A percentile compares a stretch with the other conserved stretches of the same genome.
phyloP scores from a whole-genome alignment of 2,329 filamentous ascomycete species.

The Aspergillus fumigatiaffinis region DNA sequence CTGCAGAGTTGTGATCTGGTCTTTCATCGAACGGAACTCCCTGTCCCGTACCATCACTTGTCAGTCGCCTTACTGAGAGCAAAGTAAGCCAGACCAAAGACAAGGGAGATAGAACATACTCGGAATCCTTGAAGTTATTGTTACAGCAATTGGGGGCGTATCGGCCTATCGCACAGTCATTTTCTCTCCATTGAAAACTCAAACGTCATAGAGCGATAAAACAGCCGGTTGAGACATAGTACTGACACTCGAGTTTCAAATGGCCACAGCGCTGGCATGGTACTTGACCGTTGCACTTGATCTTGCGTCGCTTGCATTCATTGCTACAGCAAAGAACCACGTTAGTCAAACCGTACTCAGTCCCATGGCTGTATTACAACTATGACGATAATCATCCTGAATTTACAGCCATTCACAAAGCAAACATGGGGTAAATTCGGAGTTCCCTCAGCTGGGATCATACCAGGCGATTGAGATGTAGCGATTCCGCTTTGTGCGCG shows the following conservation, averaged over 20 bases:
- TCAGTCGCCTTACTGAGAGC: constrained; percentile 3
- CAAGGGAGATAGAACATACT: constrained; percentile 44
- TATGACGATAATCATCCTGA: neutral
- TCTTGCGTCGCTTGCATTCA: constrained; percentile 64
- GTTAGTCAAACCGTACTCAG: constrained; percentile 9
- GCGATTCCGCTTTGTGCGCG: constrained; percentile 60
- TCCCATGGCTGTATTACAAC: neutral
- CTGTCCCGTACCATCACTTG: constrained; percentile 25
- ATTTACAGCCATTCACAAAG: neutral
- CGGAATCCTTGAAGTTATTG: constrained; percentile 85
- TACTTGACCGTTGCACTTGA: constrained; percentile 64
- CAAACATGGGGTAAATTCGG: neutral
- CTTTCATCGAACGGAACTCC: constrained; percentile 78
- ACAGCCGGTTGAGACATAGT: neutral
- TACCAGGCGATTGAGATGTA: constrained; percentile 66
- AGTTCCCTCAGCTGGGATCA: constrained; percentile 20
- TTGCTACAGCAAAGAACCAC: constrained; percentile 42
- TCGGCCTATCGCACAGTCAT: constrained; percentile 36
- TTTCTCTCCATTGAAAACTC: neutral
- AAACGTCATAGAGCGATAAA: neutral
- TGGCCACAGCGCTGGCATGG: constrained; percentile 64
- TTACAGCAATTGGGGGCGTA: constrained; percentile 65
- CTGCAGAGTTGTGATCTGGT: constrained; percentile 70
- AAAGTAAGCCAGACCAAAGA: neutral
- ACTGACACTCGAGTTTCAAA: constrained; percentile 55